Evolutionary conservation across 345 rosid species (phyloP).

Genomic region (Kernera saxatilis): DNA sequence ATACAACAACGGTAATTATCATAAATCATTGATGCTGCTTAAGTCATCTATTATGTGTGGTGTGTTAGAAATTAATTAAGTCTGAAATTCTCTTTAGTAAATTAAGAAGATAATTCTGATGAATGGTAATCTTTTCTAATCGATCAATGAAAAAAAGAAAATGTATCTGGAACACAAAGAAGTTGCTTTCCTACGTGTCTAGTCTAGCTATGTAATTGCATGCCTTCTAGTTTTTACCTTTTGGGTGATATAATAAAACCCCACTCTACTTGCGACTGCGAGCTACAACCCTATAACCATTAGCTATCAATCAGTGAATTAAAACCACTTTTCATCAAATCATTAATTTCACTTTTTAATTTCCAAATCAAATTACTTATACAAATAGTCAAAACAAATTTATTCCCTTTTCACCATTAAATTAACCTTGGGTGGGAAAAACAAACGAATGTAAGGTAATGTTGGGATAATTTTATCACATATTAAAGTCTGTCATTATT

Average conservation of each 20-base stretch:
- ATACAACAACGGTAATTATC: too few relatives aligned
- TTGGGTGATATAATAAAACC: neutral
- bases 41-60: neutral
- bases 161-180: neutral
- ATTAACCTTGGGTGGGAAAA: neutral
- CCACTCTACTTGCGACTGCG: neutral
- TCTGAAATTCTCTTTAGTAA: neutral
- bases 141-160: neutral
- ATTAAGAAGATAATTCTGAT: neutral
- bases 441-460: neutral
- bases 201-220: slow-evolving; percentile 11
- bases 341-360: neutral
- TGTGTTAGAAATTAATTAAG: neutral
- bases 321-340: slow-evolving; percentile 7
- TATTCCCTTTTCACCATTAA: neutral
- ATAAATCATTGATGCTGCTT: too few relatives aligned
- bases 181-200: neutral
- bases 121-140: neutral
- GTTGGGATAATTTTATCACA: too few relatives aligned
- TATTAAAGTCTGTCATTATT: too few relatives aligned
- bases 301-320: slow-evolving; percentile 16
- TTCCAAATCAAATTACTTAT: neutral
- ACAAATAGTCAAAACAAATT: neutral
- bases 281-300: slow-evolving; percentile 2
- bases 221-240: neutral